Base-by-base conservation (phyloP, 148 eudicot genomes). In the Rhododendron ferrugineum region DNA sequence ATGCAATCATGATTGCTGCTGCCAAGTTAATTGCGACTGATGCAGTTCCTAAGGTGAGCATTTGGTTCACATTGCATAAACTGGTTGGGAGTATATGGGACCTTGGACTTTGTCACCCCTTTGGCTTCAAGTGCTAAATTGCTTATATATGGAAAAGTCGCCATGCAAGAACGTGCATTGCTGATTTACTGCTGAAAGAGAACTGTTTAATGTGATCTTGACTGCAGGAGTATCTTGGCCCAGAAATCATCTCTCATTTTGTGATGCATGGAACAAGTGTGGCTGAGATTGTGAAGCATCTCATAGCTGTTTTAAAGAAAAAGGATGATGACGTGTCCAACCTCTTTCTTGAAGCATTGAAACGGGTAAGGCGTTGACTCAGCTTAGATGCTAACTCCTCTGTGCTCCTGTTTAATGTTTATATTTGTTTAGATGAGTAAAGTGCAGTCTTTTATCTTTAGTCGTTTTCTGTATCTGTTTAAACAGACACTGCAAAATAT, bases 211-310 rank as follows among this genome's bases (percentile, higher is more conserved):
- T 62, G 56, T 20, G 68, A 82, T 87, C 74, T 66, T 88, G 83
- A 46, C 30, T 90, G 89, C 93, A 97, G 99, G 98, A 92, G 26
- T 92, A 91, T 85, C 95, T 97, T 84, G 93, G 90, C 56, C 92
- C 98, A 23, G 98, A 97, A 89, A 90, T 97, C 78, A 87, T 97
- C 58, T 97, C 98, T 80, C 97, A 93, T 87, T 88, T 91, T 88
- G 89, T 85, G 82, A 91, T 92, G 95, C 97, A 97, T 88, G 96
- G 95, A 34, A 70, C 93, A 58, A 94, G 90, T 85, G 94, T 94
- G 54, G 87, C 92, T 82, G 98, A 93, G 91, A 91, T 97, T 87
- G 92, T 97, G 89, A 94, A 94, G 88, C 92, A 94, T 90, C 90
- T 97, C 76, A 91, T 97, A 75, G 83, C 92, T 83, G 93, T 88